These are phyloP conservation scores for Ceratobasidium sp. DNA, from an alignment of 1,284 basidiomycete genomes.

Conservation along the genomic window DNA sequence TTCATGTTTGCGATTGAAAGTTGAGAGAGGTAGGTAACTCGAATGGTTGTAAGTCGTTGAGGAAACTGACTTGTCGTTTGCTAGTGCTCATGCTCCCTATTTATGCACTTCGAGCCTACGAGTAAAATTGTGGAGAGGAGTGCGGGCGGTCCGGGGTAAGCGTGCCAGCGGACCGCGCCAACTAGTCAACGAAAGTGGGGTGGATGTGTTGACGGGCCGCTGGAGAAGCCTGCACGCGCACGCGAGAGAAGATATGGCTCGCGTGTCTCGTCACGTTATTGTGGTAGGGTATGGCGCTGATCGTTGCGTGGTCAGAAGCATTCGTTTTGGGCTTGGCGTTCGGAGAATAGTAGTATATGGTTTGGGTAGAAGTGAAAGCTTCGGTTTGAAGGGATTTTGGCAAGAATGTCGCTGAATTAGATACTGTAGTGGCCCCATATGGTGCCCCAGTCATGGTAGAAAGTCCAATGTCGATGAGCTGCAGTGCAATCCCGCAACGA, in stretches of 20 bases:
- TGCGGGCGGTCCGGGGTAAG: slow-evolving; percentile 16
- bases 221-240: neutral
- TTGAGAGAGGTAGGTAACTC: neutral
- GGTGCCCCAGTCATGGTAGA: neutral
- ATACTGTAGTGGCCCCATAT: too few relatives aligned
- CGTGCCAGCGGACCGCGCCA: neutral
- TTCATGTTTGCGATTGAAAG: slow-evolving; percentile 16
- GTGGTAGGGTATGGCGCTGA: neutral
- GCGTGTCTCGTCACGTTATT: neutral
- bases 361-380: neutral
- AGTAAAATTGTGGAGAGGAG: neutral
- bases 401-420: neutral
- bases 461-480: neutral
- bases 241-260: slow-evolving; percentile 13
- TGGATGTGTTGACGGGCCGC: neutral
- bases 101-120: neutral
- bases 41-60: neutral
- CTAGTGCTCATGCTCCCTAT: neutral
- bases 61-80: neutral
- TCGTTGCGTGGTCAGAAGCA: neutral
- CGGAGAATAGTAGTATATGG: neutral
- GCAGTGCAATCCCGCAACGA: neutral
- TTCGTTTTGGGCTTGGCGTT: neutral
- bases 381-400: neutral
- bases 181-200: neutral